Evolutionary conservation across 148 eudicot species (phyloP), one percentile per base, ranked within the genome.

Genomic region (Fagopyrum homotropicum): DNA sequence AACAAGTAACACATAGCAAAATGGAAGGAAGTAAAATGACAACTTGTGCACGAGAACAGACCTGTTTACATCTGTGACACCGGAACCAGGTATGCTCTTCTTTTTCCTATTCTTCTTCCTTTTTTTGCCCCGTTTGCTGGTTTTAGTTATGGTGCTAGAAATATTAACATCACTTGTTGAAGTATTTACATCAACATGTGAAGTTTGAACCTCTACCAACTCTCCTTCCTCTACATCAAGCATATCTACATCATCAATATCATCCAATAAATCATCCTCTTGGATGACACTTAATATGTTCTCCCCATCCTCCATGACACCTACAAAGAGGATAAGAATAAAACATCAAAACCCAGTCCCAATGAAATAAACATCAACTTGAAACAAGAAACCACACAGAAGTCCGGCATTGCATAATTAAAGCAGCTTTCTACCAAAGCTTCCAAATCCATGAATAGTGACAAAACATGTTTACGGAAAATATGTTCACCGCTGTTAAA

Each of bases 211-310:
- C 9, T 83, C 93, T 50, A 83, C 79, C 68, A 92, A 72, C 84
- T 88, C 97, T 45, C 93, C 97, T 75, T 93, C 97, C 81, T 93
- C 97, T 2, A 89, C 76, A 79, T 91, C 98, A 83, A 88, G 76
- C 98, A 91, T 91, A 70, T 88, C 90, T 57, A 82, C 88, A 85
- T 92, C 97, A 9, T 84, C 83, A 66, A 55, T 75, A 82, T 82
- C 89, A 40, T 84, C 93, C 56, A 82, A 61, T 74, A 81, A 79
- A 60, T 78, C 84, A 77, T 82, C 94, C 45, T 83, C 89, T 26
- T 84, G 84, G 57, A 89, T 79, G 59, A 80, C 78, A 78, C 87
- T 93, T 16, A 87, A 77, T 50, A 89, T 78, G 75, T 87, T 86
- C 75, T 85, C 87, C 12, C 78, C 87, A 72, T 74, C 83, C 48